Evolutionary conservation across 2,329 filamentous ascomycete species (phyloP), one percentile per base, ranked within the genome.

Genomic region (Thermoascus crustaceus): DNA sequence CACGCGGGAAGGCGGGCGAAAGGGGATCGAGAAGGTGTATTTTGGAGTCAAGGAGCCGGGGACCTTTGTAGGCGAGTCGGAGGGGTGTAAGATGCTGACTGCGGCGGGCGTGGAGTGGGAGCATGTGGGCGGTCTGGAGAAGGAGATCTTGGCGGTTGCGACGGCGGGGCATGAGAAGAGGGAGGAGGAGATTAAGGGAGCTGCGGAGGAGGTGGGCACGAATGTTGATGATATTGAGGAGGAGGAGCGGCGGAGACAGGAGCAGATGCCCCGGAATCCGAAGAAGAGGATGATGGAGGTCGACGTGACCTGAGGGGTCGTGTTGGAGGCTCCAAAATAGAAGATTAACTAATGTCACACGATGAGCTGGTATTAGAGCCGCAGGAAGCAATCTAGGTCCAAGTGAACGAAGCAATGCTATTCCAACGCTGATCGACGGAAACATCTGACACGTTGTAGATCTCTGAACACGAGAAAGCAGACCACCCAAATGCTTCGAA

Each of bases 31-130:
- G 41, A 82, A 76, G 30, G 86, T 98, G 4, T 93, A 89, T 48
- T 79, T 93, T 18, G 91, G 91, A 0, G 84, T 94, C 0, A 73
- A 80, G 48, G 91, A 98, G 63, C 91, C 91, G 0, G 82, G 84
- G 50, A 94, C 78, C 20, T 98, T 96, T 62, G 85, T 96, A 11
- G 78, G 78, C 4, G 73, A 82, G 40, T 96, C 94, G 45, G 74
- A 80, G 39, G 87, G 87, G 5, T 78, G 79, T 49, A 66, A 61
- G 47, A 80, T 75, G 55, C 66, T 98, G 37, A 73, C 80, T 48
- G 73, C 75, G 30, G 79, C 77, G 4, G 87, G 86, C 0, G 75
- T 98, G 34, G 61, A 76, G 29, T 85, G 89, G 44, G 64, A 84
- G 26, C 76, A 82, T 56, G 73, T 95, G 3, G 49, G 67, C 11